phyloP scores from a whole-genome alignment of 192 early-diverging fungal genomes.

The Coemansia sp. region DNA sequence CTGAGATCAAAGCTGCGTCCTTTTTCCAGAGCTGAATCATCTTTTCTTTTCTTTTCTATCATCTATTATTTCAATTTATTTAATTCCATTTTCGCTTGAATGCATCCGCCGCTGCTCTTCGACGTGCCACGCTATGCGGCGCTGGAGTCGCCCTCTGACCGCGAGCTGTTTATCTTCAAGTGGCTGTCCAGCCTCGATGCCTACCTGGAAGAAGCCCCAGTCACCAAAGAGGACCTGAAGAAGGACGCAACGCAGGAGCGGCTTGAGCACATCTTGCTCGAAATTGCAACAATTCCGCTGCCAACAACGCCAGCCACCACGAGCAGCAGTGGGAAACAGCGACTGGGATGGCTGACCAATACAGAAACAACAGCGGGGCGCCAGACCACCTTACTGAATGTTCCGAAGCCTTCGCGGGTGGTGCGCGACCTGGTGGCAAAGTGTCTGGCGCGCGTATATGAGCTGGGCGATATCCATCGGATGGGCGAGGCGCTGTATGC shows the following conservation, averaged over 20 bases:
- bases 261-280: conserved; percentile 66
- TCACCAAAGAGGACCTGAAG: conserved; percentile 49
- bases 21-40: conserved; percentile 11
- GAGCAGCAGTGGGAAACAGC: conserved; percentile 56
- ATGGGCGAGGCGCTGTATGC: conserved; percentile 34
- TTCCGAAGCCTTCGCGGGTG: conserved; percentile 27
- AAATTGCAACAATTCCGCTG: conserved; percentile 62
- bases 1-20: not conserved
- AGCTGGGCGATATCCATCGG: conserved; percentile 28
- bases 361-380: conserved; percentile 55
- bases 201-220: conserved; percentile 55
- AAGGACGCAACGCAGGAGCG: conserved; percentile 60
- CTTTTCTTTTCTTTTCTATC: not conserved
- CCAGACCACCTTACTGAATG: conserved; percentile 5
- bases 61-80: not conserved
- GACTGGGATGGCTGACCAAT: conserved; percentile 64
- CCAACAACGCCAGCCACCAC: conserved; percentile 51
- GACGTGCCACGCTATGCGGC: conserved; percentile 48
- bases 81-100: not conserved
- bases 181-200: conserved; percentile 84
- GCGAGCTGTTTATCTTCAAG: conserved; percentile 82
- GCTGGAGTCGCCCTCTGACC: conserved; percentile 53
- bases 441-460: conserved; percentile 28
- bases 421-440: conserved; percentile 32
- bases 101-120: conserved; percentile 36